Base-by-base conservation (phyloP, 1,284 basidiomycete species). In the Ustilago esculenta region DNA sequence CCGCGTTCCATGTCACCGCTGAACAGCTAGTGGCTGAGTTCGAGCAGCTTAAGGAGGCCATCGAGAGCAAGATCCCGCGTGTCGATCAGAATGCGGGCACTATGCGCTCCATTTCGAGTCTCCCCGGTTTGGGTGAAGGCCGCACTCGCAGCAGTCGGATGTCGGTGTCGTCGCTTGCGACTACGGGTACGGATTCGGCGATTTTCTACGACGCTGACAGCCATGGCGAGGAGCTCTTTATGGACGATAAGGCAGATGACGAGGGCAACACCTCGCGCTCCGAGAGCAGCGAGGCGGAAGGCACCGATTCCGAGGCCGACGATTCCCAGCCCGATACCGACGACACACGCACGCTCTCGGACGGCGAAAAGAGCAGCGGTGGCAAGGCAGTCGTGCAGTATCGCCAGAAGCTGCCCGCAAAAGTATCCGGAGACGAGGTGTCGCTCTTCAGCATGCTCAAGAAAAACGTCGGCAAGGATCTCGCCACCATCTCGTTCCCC, bases 391-490 rank as follows among this genome's bases (percentile, higher is more conserved):
- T 34, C 1, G 63, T 77, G 11, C 56, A 75, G 39, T 72, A 79
- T 72, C 71, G 81, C 47, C 57, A 84, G 2, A 84, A 84, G 44
- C 84, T 96, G 35, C 92, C 89, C 15, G 81, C 82, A 15, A 82
- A 83, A 5, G 82, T 84, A 0, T 83, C 83, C 6, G 89, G 87
- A 1, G 91, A 94, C 57, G 93, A 96, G 83, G 90, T 92, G 4
- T 92, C 90, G 70, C 83, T 96, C 36, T 92, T 95, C 75, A 84
- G 89, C 1, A 88, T 95, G 56, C 83, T 96, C 48, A 92, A 92
- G 84, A 95, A 94, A 84, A 95, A 93, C 77, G 90, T 96, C 43
- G 80, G 80, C 29, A 81, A 82, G 48, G 81, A 82, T 47, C 67
- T 82, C 2, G 76, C 80, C n/a, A 79, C 80, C 24, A 76, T 82